Evolutionary conservation across 352 stramenopile genomes (phyloP).

Genomic region (Globisporangium perplexum): DNA sequence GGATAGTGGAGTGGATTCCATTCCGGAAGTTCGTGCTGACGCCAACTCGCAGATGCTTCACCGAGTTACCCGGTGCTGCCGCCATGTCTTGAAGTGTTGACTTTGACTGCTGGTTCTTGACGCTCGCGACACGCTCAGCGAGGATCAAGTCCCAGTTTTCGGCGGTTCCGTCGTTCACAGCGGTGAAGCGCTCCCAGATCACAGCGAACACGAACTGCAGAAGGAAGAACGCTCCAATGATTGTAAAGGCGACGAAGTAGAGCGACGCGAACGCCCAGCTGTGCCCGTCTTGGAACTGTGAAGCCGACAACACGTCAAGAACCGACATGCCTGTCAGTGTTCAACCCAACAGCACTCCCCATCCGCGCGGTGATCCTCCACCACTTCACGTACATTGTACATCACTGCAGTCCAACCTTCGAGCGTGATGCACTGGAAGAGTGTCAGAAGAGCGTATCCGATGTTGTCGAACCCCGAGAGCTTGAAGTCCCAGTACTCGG

Average conservation of each 20-base stretch:
- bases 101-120: conserved; percentile 2
- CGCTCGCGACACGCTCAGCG: conserved; percentile 18
- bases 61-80: background rate
- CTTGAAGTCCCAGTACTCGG: conserved; percentile 65
- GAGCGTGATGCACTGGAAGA: conserved; percentile 88
- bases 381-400: conserved; percentile 57
- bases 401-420: conserved; percentile 87
- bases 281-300: conserved; percentile 26
- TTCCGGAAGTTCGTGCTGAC: conserved; percentile 11
- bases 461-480: conserved; percentile 86
- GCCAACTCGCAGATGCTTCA: conserved; percentile 2
- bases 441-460: conserved; percentile 59
- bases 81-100: background rate
- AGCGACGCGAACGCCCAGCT: conserved; percentile 33
- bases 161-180: conserved; percentile 30
- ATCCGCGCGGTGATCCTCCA: background rate
- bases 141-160: conserved; percentile 36
- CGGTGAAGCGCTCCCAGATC: conserved; percentile 57
- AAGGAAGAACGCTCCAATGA: conserved; percentile 79
- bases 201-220: conserved; percentile 83
- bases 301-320: background rate
- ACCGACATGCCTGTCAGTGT: conserved; percentile 3
- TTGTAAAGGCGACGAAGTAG: conserved; percentile 78
- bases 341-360: background rate
- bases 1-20: conserved; percentile 13